These are phyloP conservation scores for Gastrolobium villosum DNA, from an alignment of 306 rosid species.

Conservation along the genomic window DNA sequence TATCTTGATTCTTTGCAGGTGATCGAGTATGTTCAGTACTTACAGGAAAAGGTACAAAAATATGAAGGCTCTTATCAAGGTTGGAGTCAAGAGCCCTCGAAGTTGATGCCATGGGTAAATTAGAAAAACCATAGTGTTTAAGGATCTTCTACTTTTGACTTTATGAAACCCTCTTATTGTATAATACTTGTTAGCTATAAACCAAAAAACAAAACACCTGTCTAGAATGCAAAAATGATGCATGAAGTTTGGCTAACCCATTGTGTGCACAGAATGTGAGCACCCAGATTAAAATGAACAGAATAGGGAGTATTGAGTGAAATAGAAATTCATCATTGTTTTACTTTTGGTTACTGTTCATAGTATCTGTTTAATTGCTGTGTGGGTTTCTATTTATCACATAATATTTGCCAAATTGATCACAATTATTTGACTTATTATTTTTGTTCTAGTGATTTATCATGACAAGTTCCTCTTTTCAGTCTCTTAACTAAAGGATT, in stretches of 20 bases:
- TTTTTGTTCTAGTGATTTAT: slow-evolving; percentile 8
- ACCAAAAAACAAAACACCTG: background rate
- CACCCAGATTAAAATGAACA: background rate
- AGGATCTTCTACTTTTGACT: slow-evolving; percentile 31
- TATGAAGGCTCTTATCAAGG: slow-evolving; percentile 91
- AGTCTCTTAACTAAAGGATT: slow-evolving; percentile 10
- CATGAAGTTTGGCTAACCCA: slow-evolving; percentile 25
- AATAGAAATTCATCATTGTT: background rate
- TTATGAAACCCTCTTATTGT: slow-evolving; percentile 23
- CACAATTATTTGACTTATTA: slow-evolving; percentile 17
- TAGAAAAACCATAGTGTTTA: slow-evolving; percentile 22
- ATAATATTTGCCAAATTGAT: slow-evolving; percentile 30
- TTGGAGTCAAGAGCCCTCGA: slow-evolving; percentile 89
- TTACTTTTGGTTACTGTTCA: slow-evolving; percentile 26
- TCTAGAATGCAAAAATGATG: background rate
- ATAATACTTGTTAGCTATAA: slow-evolving; percentile 10
- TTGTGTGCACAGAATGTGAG: background rate
- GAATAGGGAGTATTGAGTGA: slow-evolving; percentile 23
- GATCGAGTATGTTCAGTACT: slow-evolving; percentile 90
- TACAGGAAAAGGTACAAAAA: slow-evolving; percentile 90
- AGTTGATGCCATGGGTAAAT: slow-evolving; percentile 96
- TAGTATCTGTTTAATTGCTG: slow-evolving; percentile 3
- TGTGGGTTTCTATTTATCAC: slow-evolving; percentile 26
- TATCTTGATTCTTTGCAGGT: slow-evolving; percentile 65
- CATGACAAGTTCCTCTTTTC: background rate